Evolutionary conservation across 116 monocot species (phyloP).

Genomic region (Zostera marina): DNA sequence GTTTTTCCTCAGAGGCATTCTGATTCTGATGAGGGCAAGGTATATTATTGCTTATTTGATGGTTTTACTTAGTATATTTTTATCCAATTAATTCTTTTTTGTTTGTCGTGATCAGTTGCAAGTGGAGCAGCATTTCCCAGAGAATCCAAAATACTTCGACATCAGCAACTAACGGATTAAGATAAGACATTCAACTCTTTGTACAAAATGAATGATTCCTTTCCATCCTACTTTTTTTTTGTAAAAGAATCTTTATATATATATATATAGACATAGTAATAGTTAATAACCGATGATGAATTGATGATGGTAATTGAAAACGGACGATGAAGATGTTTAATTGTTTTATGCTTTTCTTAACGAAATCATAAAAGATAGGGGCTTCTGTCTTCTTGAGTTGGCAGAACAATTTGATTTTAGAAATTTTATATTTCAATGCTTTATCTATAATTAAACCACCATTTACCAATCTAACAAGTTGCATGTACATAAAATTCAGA

Average conservation of each 20-base stretch:
- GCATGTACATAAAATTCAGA: too few relatives aligned
- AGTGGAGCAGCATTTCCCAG: slow-evolving; percentile 83
- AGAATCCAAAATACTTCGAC: slow-evolving; percentile 90
- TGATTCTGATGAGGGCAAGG: slow-evolving; percentile 94
- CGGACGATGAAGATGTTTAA: neutral
- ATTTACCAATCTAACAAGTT: too few relatives aligned
- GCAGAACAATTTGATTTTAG: too few relatives aligned
- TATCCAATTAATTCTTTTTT: neutral
- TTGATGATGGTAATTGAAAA: too few relatives aligned
- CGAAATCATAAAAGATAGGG: too few relatives aligned
- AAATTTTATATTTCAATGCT: too few relatives aligned
- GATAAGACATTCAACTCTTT: slow-evolving; percentile 7
- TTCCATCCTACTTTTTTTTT: neutral
- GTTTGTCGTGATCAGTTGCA: slow-evolving; percentile 30
- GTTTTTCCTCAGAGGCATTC: slow-evolving; percentile 91
- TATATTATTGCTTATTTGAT: slow-evolving; percentile 11
- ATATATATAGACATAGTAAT: neutral
- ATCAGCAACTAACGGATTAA: slow-evolving; percentile 39
- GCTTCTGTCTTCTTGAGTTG: too few relatives aligned
- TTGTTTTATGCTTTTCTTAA: neutral
- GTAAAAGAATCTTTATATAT: neutral
- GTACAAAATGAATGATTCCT: neutral
- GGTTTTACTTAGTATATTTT: too few relatives aligned
- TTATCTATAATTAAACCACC: too few relatives aligned
- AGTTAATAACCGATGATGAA: neutral